A percentile compares a stretch with the other conserved stretches of the same genome.
Evolutionary conservation across 192 early-diverging fungal genomes (phyloP).

Genomic region (Coemansia sp.): DNA sequence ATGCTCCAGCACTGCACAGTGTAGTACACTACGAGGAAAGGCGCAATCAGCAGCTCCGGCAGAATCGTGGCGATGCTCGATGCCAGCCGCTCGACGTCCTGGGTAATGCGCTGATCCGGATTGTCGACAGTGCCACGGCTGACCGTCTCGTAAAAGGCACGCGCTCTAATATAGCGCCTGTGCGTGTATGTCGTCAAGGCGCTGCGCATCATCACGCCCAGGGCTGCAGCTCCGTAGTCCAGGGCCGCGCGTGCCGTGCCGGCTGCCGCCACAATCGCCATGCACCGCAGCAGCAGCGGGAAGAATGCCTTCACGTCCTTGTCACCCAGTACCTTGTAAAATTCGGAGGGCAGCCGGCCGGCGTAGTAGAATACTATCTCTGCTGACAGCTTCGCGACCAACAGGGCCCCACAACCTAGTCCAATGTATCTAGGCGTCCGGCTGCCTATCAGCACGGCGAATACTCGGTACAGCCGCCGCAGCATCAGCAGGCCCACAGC

Average conservation of each 20-base stretch:
- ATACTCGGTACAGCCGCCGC: constrained; percentile 24
- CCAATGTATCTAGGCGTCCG: constrained; percentile 20
- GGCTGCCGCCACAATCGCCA: constrained; percentile 58
- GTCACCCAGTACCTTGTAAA: constrained; percentile 71
- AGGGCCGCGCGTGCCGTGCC: constrained; percentile 62
- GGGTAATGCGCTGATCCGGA: constrained; percentile 87
- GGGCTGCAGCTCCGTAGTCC: constrained; percentile 60
- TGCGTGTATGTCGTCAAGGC: constrained; percentile 67
- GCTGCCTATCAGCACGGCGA: constrained; percentile 6
- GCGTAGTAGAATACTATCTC: constrained; percentile 63
- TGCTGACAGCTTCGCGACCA: constrained; percentile 28
- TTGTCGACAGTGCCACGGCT: constrained; percentile 65
- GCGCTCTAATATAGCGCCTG: constrained; percentile 59
- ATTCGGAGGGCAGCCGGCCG: constrained; percentile 70
- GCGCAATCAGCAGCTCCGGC: constrained; percentile 66
- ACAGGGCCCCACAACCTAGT: constrained; percentile 20
- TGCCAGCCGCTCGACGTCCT: constrained; percentile 84
- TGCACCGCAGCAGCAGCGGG: constrained; percentile 55
- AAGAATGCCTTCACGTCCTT: constrained; percentile 64
- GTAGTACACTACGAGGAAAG: constrained; percentile 78
- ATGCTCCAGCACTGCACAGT: constrained; percentile 69
- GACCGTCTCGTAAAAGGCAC: constrained; percentile 60
- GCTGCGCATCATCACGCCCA: constrained; percentile 63
- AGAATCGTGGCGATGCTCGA: constrained; percentile 52
- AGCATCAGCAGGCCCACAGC: constrained; percentile 27